Evolutionary conservation across 768 basidiomycete genomes (phyloP), one percentile per base, ranked within the genome.

Genomic region (Trametes cinnabarina): DNA sequence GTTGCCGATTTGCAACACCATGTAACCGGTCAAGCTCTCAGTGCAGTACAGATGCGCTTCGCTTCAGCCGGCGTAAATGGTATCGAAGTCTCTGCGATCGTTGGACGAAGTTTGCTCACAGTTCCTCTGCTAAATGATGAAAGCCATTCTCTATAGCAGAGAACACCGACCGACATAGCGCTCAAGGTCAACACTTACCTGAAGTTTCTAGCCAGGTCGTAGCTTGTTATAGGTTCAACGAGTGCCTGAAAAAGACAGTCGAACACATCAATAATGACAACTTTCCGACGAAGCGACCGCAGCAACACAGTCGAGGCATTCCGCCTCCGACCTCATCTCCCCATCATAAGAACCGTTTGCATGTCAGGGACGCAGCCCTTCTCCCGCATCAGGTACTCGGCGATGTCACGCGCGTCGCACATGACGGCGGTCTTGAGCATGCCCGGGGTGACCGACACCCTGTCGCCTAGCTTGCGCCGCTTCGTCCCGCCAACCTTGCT

Each of bases 331-430:
- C 11, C 12, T 58, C 41, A 61, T 41, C 57, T 28, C 12, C 59
- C 44, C 71, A 77, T 74, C 61, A 73, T 50, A 50, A 75, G 69
- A 35, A 87, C 69, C 0, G 89, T 89, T 66, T 83, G 79, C 71
- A 90, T 81, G 67, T 90, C 86, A 0, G 90, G 90, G 34, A 90
- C 72, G 63, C 85, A 84, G 10, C 84, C 83, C 71, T 89, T 90
- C 69, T 90, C 88, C 44, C 72, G 70, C 55, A 79, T 81, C 26
- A 94, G 73, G 65, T 90, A 94, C 49, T 87, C 76, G 50, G 84
- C 81, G 37, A 94, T 87, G 57, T 90, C 85, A 51, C 77, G 76
- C 7, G 90, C 89, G 49, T 82, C 77, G 55, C 74, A 77, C 64
- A 79, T 81, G 12, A 91, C 82, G 1, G 92, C 92, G 6, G 72